Evolutionary conservation across 2,329 filamentous ascomycete species (phyloP).

Genomic region (Penicillium sp.): DNA sequence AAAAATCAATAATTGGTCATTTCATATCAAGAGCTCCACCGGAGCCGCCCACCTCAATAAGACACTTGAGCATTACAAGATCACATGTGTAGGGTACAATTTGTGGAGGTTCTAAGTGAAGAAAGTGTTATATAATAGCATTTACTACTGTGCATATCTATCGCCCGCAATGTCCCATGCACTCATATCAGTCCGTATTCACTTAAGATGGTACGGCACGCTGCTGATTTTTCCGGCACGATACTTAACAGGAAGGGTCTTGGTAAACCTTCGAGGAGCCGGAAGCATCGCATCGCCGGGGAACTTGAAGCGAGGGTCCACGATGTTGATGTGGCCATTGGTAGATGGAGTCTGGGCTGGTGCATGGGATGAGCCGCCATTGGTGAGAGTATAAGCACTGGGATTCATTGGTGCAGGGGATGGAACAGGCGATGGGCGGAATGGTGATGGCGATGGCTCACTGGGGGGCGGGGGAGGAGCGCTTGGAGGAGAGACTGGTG

Average conservation of each 20-base stretch:
- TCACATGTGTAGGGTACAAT: neutral
- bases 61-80: neutral
- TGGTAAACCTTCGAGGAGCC: constrained; percentile 77
- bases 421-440: constrained; percentile 45
- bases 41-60: neutral
- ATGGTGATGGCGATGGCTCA: constrained; percentile 36
- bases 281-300: constrained; percentile 79
- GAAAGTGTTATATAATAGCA: constrained; percentile 6
- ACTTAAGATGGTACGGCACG: constrained; percentile 79
- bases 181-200: constrained; percentile 31
- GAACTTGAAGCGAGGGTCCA: constrained; percentile 84
- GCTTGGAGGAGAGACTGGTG: constrained; percentile 43
- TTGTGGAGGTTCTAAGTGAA: neutral
- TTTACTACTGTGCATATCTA: constrained; percentile 28
- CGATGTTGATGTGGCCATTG: constrained; percentile 55
- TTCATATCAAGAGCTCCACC: neutral
- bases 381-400: constrained; percentile 72
- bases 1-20: neutral
- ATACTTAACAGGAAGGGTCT: constrained; percentile 65
- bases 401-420: constrained; percentile 69
- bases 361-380: constrained; percentile 50
- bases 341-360: constrained; percentile 26
- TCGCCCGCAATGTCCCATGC: constrained; percentile 26
- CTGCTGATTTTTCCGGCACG: constrained; percentile 89
- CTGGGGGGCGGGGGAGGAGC: constrained; percentile 41